Evolutionary conservation across 129 eudicot genomes (phyloP).

Genomic region (Chrysanthemum seticuspe): DNA sequence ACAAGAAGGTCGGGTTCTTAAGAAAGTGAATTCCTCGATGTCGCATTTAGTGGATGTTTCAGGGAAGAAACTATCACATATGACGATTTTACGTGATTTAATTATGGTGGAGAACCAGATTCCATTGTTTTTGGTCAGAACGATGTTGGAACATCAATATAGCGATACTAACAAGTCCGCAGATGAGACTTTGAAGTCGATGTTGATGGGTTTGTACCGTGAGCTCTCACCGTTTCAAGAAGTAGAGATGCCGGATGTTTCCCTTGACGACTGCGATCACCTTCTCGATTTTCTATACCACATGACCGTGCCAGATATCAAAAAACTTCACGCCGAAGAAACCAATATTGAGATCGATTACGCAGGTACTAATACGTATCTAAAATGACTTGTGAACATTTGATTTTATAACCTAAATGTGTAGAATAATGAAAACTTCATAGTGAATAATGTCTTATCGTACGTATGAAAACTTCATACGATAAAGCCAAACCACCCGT

Average conservation of each 20-base stretch:
- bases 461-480: too few relatives aligned
- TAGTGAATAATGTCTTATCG: too few relatives aligned
- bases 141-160: conserved; percentile 41
- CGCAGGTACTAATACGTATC: conserved; percentile 2
- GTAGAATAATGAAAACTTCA: too few relatives aligned
- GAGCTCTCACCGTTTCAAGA: conserved; percentile 55
- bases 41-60: conserved; percentile 44
- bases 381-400: too few relatives aligned
- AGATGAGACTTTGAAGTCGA: conserved; percentile 26
- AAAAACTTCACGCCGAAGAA: conserved; percentile 23
- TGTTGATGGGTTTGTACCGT: conserved; percentile 41
- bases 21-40: conserved; percentile 37
- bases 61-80: conserved; percentile 47
- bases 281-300: conserved; percentile 56
- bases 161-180: conserved; percentile 2
- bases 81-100: conserved; percentile 55
- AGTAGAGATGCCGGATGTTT: conserved; percentile 15
- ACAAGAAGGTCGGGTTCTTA: conserved; percentile 14
- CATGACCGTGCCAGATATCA: conserved; percentile 42
- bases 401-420: too few relatives aligned
- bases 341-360: conserved; percentile 23
- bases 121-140: conserved; percentile 46
- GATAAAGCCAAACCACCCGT: too few relatives aligned
- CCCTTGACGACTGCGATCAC: conserved; percentile 35
- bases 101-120: conserved; percentile 75